phyloP scores from a whole-genome alignment of 2,329 filamentous ascomycete genomes.

The Ascochyta rabiei region DNA sequence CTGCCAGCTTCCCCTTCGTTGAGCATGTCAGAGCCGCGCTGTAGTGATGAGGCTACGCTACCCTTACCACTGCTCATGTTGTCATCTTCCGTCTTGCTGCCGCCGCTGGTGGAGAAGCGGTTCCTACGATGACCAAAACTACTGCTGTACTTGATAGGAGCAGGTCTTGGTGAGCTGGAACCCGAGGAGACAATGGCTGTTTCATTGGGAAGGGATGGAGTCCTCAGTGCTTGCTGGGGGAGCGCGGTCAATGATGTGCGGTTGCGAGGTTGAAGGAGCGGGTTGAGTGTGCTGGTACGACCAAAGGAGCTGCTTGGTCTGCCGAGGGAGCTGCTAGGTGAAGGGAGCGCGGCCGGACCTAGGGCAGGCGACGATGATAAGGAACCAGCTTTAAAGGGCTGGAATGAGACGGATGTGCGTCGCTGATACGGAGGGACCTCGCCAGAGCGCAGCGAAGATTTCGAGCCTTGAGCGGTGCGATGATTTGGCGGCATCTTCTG shows the following conservation, averaged over 20 bases:
- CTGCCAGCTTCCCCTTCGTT: conserved; percentile 70
- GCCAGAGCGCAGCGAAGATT: conserved; percentile 56
- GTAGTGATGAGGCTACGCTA: conserved; percentile 71
- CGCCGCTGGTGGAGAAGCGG: conserved; percentile 76
- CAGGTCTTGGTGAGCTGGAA: conserved; percentile 78
- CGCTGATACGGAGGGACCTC: conserved; percentile 63
- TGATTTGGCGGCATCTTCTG: conserved; percentile 56
- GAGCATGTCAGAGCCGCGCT: conserved; percentile 79
- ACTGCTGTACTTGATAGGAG: conserved; percentile 86
- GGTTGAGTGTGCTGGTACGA: conserved; percentile 28
- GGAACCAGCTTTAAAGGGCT: conserved; percentile 95
- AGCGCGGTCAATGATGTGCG: conserved; percentile 75
- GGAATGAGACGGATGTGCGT: conserved; percentile 85
- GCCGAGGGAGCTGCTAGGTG: conserved; percentile 45
- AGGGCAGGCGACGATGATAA: conserved; percentile 84
- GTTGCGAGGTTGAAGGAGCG: conserved; percentile 63
- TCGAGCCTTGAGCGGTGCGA: conserved; percentile 55
- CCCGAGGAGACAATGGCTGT: conserved; percentile 68
- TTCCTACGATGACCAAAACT: conserved; percentile 88
- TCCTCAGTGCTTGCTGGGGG: conserved; percentile 74
- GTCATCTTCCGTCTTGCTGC: conserved; percentile 74
- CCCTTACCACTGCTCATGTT: conserved; percentile 81
- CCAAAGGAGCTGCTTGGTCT: conserved; percentile 34
- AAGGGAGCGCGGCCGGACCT: conserved; percentile 57
- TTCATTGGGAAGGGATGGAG: conserved; percentile 67